Conservation (phyloP, 768 basidiomycete species). For the Calocera viscosa region DNA sequence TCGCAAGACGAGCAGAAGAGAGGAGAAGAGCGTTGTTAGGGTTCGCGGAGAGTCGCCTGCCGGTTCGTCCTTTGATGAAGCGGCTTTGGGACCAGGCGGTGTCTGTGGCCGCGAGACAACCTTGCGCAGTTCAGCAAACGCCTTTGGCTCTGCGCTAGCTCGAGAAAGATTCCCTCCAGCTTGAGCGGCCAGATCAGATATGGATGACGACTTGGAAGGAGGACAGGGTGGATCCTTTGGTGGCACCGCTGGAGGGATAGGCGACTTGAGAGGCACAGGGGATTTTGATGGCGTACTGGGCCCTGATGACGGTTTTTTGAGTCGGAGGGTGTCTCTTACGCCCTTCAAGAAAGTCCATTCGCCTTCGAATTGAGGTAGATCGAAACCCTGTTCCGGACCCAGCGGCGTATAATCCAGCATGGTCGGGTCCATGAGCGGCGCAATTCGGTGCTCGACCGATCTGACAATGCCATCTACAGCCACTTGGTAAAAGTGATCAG, state of each 20-base stretch:
- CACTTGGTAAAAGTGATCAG: not conserved
- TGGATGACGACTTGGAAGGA: not conserved
- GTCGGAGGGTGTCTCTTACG: constrained; percentile 20
- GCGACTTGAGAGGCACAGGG: not conserved
- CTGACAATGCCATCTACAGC: constrained; percentile 76
- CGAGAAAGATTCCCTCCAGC: not conserved
- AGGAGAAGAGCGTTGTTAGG: constrained; percentile 69
- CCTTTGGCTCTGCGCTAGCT: not conserved
- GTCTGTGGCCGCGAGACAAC: not conserved
- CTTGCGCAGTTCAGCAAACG: not conserved
- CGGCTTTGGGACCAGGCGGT: not conserved
- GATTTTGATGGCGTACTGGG: not conserved
- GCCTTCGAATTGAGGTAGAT: constrained; percentile 81
- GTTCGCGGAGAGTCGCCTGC: constrained; percentile 29
- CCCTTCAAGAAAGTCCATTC: constrained; percentile 56
- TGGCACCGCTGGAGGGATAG: not conserved
- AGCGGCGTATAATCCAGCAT: constrained; percentile 71
- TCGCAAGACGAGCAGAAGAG: constrained; percentile 68
- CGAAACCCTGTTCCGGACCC: constrained; percentile 53
- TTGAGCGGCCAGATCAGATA: not conserved
- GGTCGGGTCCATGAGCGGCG: constrained; percentile 67
- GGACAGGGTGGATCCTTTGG: not conserved
- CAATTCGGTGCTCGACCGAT: constrained; percentile 77
- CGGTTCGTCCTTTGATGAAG: not conserved
- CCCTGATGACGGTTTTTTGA: constrained; percentile 19